Base-by-base conservation (phyloP, 2,329 filamentous ascomycete genomes). In the Diaporthe capsici region DNA sequence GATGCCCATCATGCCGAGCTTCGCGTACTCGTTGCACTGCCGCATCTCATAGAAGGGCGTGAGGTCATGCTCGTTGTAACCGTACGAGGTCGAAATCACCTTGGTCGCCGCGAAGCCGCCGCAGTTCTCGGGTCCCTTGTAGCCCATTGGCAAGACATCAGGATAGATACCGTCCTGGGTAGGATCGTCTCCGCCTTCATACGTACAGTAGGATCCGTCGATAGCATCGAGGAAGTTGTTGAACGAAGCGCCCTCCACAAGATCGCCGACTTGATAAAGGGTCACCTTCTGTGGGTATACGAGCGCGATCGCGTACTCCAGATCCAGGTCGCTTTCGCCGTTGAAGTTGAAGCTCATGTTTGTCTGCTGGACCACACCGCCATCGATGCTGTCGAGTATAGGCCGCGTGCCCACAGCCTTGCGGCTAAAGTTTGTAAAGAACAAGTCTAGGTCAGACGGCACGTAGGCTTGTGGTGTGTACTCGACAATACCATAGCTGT, bases 191-290 rank as follows among this genome's bases (percentile, higher is more conserved):
- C 83, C 81, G 13, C 75, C 77, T 37, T 75, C 65, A 68, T 84
- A 85, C 6, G 83, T 84, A 82, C 88, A 88, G 80, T 88, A 89
- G 25, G 84, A 85, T 2, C 84, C 86, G 78, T 87, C 86, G 39
- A 87, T 82, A 57, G 86, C 86, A 74, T 87, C 86, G 22, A 87
- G 81, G 80, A 88, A 87, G 63, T 85, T 87, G 79, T 88, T 87
- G 72, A 77, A 77, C 2, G 76, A 78, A 1, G 76, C 78, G 25
- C 74, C 53, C 42, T 75, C 73, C 39, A 75, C 72, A 22, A 76
- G 72, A 68, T 79, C 78, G 31, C 78, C 79, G 44, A 77, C 76
- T 53, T 79, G 79, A 63, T 77, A 79, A 1, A 78, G 72, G 1
- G 76, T 78, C 5, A 79, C 73, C 58, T 76, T 75, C 68, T 79